Percentiles rank a stretch among this genome's conserved stretches.
Conservation (phyloP, 2,329 filamentous ascomycete species). For the Bipolaris oryzae region DNA sequence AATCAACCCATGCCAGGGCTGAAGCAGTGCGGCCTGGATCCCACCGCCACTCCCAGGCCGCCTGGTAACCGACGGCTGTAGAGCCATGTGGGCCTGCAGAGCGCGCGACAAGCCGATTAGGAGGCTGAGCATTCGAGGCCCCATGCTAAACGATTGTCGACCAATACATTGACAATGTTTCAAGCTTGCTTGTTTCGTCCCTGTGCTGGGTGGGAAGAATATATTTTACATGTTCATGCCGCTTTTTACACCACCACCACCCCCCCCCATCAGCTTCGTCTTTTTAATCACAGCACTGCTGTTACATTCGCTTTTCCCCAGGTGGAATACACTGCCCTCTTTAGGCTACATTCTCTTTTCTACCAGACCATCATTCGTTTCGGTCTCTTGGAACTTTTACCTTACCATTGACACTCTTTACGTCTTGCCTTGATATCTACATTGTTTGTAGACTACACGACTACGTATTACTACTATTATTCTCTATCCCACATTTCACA, state of each 20-base stretch:
- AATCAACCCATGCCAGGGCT: constrained; percentile 25
- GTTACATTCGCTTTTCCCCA: constrained; percentile 24
- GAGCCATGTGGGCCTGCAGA: constrained; percentile 27
- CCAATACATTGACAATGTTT: constrained; percentile 31
- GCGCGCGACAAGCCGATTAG: constrained; percentile 42
- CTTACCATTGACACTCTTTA: constrained; percentile 28
- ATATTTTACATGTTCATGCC: constrained; percentile 31
- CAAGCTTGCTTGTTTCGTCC: constrained; percentile 31
- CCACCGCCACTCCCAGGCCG: constrained; percentile 17
- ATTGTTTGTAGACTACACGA: constrained; percentile 4
- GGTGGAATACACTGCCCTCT: constrained; percentile 42
- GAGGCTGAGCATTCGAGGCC: constrained; percentile 30
- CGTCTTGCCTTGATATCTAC: constrained; percentile 27
- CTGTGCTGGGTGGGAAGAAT: constrained; percentile 30
- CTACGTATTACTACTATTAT: constrained; percentile 15
- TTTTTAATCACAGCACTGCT: constrained; percentile 24
- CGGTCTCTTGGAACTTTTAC: constrained; percentile 20
- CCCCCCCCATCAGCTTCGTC: constrained; percentile 17
- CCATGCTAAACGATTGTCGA: constrained; percentile 12
- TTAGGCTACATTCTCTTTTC: constrained; percentile 9
- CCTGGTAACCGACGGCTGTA: constrained; percentile 22
- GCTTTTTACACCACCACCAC: not conserved
- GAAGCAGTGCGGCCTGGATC: constrained; percentile 25
- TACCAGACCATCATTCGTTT: constrained; percentile 29
- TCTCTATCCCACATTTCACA: constrained; percentile 33